These are phyloP conservation scores for Adansonia rubrostipa DNA, from an alignment of 441 rosid species.

Conservation along the genomic window DNA sequence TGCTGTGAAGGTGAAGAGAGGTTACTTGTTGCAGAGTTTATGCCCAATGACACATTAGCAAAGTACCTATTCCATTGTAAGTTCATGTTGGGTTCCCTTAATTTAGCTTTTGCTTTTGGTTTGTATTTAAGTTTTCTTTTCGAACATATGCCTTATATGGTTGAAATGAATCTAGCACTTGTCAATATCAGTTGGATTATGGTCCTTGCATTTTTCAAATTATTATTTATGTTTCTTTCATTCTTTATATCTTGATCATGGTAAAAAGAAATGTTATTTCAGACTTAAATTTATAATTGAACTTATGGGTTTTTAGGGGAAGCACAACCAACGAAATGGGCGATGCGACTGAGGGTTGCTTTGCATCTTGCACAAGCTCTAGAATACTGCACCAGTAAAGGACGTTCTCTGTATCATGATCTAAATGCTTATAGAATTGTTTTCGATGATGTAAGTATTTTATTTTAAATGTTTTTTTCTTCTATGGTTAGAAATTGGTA, in stretches of 20 bases:
- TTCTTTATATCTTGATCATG: not conserved
- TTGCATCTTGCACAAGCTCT: slow-evolving; percentile 91
- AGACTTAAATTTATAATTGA: not conserved
- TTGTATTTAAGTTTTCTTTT: not conserved
- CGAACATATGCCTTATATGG: not conserved
- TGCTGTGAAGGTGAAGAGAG: slow-evolving; percentile 73
- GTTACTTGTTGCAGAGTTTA: slow-evolving; percentile 72
- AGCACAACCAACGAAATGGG: slow-evolving; percentile 91
- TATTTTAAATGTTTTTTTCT: slow-evolving; percentile 14
- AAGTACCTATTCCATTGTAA: slow-evolving; percentile 75
- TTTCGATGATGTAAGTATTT: slow-evolving; percentile 73
- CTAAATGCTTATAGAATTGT: slow-evolving; percentile 88
- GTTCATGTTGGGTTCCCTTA: slow-evolving; percentile 23
- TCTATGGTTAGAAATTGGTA: slow-evolving; percentile 15
- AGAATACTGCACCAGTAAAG: slow-evolving; percentile 82
- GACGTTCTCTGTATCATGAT: slow-evolving; percentile 90
- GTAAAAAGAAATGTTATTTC: not conserved
- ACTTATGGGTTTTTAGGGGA: slow-evolving; percentile 61
- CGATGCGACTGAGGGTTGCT: slow-evolving; percentile 86
- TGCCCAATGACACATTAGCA: slow-evolving; percentile 71
- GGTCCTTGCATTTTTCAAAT: not conserved
- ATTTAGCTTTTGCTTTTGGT: not conserved
- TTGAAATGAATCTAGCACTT: not conserved
- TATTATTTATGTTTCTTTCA: not conserved
- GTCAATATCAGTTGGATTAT: slow-evolving; percentile 11